A percentile compares a stretch with the other conserved stretches of the same genome.
Evolutionary conservation across 73 alveolate genomes (phyloP).

Genomic region (Paramecium sonneborni): DNA sequence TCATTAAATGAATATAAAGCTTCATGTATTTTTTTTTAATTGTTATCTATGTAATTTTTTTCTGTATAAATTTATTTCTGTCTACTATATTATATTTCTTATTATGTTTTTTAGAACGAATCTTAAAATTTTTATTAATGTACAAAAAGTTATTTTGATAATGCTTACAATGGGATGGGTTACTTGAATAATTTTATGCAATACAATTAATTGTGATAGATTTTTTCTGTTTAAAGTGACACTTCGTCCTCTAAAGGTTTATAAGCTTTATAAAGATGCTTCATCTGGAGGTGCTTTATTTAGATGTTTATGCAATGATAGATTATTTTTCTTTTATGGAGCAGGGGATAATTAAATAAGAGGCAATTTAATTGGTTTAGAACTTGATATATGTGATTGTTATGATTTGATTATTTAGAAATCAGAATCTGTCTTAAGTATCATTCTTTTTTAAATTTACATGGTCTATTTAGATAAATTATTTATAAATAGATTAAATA

Average conservation of each 20-base stretch:
- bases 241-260: not conserved
- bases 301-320: not conserved
- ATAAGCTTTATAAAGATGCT: not conserved
- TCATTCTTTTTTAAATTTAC: not conserved
- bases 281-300: not conserved
- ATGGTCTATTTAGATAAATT: not conserved
- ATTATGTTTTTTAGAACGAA: not conserved
- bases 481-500: not conserved
- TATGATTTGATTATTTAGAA: not conserved
- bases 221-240: not conserved
- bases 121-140: not conserved
- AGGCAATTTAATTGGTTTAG: not conserved
- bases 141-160: not conserved
- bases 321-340: not conserved
- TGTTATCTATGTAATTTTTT: not conserved
- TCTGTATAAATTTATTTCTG: not conserved
- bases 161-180: not conserved
- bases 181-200: not conserved
- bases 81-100: not conserved
- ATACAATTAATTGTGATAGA: not conserved
- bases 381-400: not conserved
- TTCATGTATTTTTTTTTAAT: not conserved
- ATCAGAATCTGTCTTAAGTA: not conserved
- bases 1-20: not conserved
- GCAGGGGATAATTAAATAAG: not conserved